Evolutionary conservation across 257 asterid species (phyloP).

Genomic region (Petrea volubilis): DNA sequence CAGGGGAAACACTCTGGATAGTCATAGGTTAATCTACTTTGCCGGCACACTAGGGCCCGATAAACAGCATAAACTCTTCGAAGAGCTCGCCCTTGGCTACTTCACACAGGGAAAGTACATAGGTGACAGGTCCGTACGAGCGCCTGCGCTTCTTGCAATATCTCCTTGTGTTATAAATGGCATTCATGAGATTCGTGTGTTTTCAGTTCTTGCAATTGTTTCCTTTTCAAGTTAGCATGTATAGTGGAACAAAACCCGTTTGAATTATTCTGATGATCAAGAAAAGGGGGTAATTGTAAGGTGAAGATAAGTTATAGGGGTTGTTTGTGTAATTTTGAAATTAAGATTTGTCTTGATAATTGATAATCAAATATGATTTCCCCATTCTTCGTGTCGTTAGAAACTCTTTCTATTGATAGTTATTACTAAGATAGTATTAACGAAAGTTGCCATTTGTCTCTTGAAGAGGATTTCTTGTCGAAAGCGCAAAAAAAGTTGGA

Average conservation of each 20-base stretch:
- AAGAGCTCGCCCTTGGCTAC: conserved; percentile 75
- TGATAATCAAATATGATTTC: background rate
- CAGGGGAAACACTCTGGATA: conserved; percentile 73
- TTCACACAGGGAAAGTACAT: conserved; percentile 77
- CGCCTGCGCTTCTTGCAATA: background rate
- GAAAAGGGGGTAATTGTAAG: too few species aligned
- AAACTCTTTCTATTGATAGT: background rate
- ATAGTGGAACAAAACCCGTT: background rate
- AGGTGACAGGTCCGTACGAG: conserved; percentile 68
- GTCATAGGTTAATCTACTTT: conserved; percentile 65
- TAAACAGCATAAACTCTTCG: conserved; percentile 74
- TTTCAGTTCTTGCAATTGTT: background rate
- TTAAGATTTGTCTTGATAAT: too few species aligned
- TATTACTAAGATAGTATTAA: background rate
- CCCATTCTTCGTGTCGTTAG: background rate
- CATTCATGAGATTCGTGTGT: background rate
- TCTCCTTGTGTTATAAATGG: background rate
- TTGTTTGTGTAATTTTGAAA: too few species aligned
- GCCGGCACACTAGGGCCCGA: conserved; percentile 66
- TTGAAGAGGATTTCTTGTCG: conserved; percentile 68
- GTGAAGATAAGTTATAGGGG: too few species aligned
- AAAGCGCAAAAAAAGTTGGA: conserved; percentile 78
- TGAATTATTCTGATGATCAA: background rate
- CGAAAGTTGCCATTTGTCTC: conserved; percentile 15
- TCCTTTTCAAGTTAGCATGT: background rate